Evolutionary conservation across 495 filamentous ascomycete species (phyloP).

Genomic region (Immersiella caudata): DNA sequence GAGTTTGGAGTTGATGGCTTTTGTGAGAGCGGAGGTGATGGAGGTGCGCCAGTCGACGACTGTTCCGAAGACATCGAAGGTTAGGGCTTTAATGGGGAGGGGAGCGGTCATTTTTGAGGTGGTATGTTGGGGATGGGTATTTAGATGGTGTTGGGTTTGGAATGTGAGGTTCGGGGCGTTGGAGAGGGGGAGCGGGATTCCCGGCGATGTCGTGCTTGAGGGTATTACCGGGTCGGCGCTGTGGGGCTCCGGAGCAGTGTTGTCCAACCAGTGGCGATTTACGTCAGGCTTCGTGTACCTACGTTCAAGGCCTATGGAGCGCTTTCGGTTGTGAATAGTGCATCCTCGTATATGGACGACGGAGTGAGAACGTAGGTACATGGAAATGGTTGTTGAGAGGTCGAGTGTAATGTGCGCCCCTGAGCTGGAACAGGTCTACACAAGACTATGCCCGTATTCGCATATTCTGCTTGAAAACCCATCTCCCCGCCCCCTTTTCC

Average conservation of each 20-base stretch:
- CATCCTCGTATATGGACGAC: too few relatives aligned
- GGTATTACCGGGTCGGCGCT: not conserved
- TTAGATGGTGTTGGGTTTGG: not conserved
- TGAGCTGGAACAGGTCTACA: too few relatives aligned
- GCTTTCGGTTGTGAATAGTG: too few relatives aligned
- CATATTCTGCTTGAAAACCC: too few relatives aligned
- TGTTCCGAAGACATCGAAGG: constrained; percentile 73
- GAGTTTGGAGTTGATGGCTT: constrained; percentile 38
- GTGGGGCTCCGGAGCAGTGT: not conserved
- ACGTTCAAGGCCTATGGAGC: not conserved
- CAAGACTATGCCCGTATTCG: too few relatives aligned
- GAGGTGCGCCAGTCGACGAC: constrained; percentile 71
- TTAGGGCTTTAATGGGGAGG: constrained; percentile 47
- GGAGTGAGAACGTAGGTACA: too few relatives aligned
- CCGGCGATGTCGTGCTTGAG: not conserved
- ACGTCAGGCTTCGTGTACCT: not conserved
- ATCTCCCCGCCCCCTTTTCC: not conserved
- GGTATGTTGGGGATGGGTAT: not conserved
- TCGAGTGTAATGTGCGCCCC: too few relatives aligned
- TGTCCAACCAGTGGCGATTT: not conserved
- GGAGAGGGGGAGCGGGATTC: not conserved
- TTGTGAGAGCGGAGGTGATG: constrained; percentile 58
- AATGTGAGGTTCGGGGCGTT: not conserved
- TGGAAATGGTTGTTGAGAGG: too few relatives aligned
- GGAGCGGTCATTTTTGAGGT: not conserved